Base-by-base conservation (phyloP, 1,284 basidiomycete genomes). In the Irpex sp. region DNA sequence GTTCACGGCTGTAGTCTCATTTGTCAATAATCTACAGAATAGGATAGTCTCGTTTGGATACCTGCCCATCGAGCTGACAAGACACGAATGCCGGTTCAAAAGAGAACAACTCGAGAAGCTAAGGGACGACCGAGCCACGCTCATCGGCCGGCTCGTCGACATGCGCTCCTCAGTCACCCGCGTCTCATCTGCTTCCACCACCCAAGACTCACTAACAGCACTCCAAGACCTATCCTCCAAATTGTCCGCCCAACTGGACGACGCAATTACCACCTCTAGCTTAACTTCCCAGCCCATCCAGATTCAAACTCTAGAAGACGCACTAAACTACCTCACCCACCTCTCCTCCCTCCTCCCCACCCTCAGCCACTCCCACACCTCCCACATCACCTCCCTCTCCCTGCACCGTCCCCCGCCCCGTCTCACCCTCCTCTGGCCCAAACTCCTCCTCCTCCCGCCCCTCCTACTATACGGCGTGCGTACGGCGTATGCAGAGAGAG, bases 361-460 rank as follows among this genome's bases (percentile, higher is more conserved):
- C 40, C 64, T 52, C 63, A 15, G 21, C 65, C 49, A 66, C 71
- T 66, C 67, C 76, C 11, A 73, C 74, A 8, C 66, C 69, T 13
- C 76, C 76, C 67, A 67, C 66, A 15, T 65, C 71, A 17, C 66
- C 72, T 5, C 79, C 81, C 60, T 76, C 3, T 71, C 76, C 40
- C 80, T 92, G 13, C 72, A 77, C 52, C 81, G 87, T 15, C 91
- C 91, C 0, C 85, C 87, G 0, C 26, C 26, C 26, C 77, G 81
- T 13, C 69, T 88, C 40, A 81, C 82, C 2, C 80, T 82, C 2
- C 58, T 86, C 44, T 93, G 92, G 91, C 91, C 91, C 0, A 82
- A 80, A 55, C 73, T 92, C 11, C 70, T 92, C 11, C 68, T 93
- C 7, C 71, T 89, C 8, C 91, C 91, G 0, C 88, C 89, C 1